Base-by-base conservation (phyloP, 2,329 filamentous ascomycete species). In the Arthrobotrys iridis region DNA sequence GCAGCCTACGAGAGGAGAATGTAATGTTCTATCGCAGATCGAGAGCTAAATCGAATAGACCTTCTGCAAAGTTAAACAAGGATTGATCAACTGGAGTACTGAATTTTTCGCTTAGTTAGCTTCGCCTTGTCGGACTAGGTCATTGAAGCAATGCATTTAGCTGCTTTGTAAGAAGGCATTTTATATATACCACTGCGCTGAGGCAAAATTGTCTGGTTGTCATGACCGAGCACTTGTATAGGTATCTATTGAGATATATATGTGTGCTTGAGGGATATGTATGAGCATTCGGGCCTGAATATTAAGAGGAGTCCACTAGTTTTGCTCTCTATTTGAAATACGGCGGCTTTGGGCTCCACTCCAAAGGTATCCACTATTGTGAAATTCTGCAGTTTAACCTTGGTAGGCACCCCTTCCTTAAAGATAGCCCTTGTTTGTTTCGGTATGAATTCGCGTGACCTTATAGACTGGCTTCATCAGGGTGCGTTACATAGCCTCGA, bases 231-330 rank as follows among this genome's bases (percentile, higher is more conserved):
- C 18, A 24, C 10, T 15, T 24, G n/a, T n/a, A n/a, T n/a, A 43
- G 35, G 35, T 22, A 59, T n/a, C 22, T 28, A 41, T 10, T 26
- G 18, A 4, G 13, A 43, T 13, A 24, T 37, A 43, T 18, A 8
- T 30, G 30, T 18, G 15, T 30, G 30, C 50, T 35, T 30, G 24
- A 37, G n/a, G 13, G 6, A 41, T 41, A 43, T 59, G 26, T 59
- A 41, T 35, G 55, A 35, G 55, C 55, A 41, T 59, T 59, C 55
- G 55, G 55, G 55, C 55, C 55, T 35, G 11, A 43, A 20, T 59
- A 59, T 59, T 37, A 8, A 7, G 26, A 33, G 13, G 26, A 26
- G 28, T 55, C 22, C 8, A 7, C n/a, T 43, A 59, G 50, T 10
- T 20, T 43, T 20, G 41, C 18, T 40, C 30, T 35, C 22, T 40